These are phyloP conservation scores for Trifolium repens DNA, from an alignment of 306 rosid species.

Conservation along the genomic window DNA sequence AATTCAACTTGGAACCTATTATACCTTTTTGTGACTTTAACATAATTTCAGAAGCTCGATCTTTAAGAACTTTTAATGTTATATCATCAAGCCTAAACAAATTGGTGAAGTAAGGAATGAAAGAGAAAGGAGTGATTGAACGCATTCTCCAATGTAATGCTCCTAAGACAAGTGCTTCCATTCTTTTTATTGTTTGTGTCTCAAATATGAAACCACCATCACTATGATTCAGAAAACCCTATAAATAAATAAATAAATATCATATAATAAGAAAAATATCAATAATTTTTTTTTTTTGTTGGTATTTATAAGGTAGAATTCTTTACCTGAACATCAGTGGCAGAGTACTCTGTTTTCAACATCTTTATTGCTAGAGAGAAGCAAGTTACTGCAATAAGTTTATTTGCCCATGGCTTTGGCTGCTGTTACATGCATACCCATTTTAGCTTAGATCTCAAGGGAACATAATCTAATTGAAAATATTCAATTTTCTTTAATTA, in stretches of 20 bases:
- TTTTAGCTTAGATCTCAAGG: conserved; percentile 47
- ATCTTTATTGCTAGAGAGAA: conserved; percentile 86
- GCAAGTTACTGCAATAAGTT: conserved; percentile 80
- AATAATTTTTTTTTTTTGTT: neutral
- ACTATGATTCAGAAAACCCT: conserved; percentile 51
- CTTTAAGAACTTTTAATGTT: conserved; percentile 68
- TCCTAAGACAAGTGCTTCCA: conserved; percentile 81
- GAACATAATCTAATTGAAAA: conserved; percentile 20
- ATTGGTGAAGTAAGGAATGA: conserved; percentile 64
- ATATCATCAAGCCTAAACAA: conserved; percentile 63
- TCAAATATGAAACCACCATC: conserved; percentile 77
- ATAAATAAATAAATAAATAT: too few relatives aligned
- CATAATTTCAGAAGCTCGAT: conserved; percentile 73
- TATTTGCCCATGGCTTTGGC: conserved; percentile 80
- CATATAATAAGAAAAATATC: neutral
- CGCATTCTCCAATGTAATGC: conserved; percentile 93
- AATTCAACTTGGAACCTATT: too few relatives aligned
- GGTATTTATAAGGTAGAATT: neutral
- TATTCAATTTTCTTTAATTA: neutral
- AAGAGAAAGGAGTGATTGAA: conserved; percentile 91
- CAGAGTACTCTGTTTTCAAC: conserved; percentile 65
- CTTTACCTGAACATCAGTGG: conserved; percentile 67
- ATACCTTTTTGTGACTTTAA: conserved; percentile 80
- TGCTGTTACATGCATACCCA: conserved; percentile 54
- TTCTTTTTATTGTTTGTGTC: conserved; percentile 75